These are phyloP conservation scores for Ophiostoma australiae DNA, from an alignment of 2,329 filamentous ascomycete species.

Conservation along the genomic window DNA sequence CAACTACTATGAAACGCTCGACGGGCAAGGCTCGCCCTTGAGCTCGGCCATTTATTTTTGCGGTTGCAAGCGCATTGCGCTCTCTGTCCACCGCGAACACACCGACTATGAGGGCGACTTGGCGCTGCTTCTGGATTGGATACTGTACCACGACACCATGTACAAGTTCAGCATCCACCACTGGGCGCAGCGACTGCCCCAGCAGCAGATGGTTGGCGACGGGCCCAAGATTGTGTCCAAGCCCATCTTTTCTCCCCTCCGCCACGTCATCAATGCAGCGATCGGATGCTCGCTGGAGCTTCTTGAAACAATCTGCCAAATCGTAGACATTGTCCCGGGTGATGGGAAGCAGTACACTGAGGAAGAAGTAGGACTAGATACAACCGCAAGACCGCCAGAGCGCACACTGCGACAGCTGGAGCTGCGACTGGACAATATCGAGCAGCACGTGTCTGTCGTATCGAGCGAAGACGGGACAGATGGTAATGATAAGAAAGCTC, in stretches of 20 bases:
- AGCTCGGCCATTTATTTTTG: constrained; percentile 26
- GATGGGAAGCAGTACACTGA: background rate
- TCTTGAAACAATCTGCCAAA: constrained; percentile 25
- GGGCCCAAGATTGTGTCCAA: constrained; percentile 26
- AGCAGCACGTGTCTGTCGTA: constrained; percentile 21
- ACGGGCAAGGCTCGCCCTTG: constrained; percentile 16
- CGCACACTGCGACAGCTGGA: constrained; percentile 21
- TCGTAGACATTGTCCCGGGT: constrained; percentile 23
- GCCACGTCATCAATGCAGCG: constrained; percentile 23
- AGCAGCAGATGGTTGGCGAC: constrained; percentile 19
- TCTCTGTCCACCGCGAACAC: constrained; percentile 22
- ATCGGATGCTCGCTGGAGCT: constrained; percentile 28
- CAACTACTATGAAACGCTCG: constrained; percentile 26
- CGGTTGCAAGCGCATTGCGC: constrained; percentile 27
- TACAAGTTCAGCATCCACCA: constrained; percentile 30
- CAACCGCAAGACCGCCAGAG: constrained; percentile 11
- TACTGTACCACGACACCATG: constrained; percentile 28
- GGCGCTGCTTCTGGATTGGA: constrained; percentile 28
- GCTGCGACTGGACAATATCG: constrained; percentile 21
- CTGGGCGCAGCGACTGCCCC: constrained; percentile 22
- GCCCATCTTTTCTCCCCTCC: constrained; percentile 25
- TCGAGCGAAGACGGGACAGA: constrained; percentile 6
- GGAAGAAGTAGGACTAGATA: background rate
- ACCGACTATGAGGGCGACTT: constrained; percentile 26
- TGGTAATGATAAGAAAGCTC: background rate